Base-by-base conservation (phyloP, 257 asterid species). In the Solanum etuberosum region DNA sequence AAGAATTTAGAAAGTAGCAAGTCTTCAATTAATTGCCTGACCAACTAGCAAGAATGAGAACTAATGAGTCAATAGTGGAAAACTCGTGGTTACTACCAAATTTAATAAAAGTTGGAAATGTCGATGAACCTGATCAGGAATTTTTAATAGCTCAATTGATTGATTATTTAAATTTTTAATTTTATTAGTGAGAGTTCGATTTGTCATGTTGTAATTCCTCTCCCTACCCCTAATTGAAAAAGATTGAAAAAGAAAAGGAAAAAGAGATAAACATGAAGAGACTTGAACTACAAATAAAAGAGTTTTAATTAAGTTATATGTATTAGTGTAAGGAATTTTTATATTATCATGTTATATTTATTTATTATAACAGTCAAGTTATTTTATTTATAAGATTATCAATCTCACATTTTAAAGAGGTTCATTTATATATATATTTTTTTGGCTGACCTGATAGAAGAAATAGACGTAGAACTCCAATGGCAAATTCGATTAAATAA, bases 61-160 rank as follows among this genome's bases (percentile, higher is more conserved):
- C 4, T 46, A 6, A 46, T 18, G 40, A 80, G 42, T 29, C 42
- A 46, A 80, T 46, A 1, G 42, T 46, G 42, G 42, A 43, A 29
- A 80, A 43, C 42, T 46, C 42, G 67, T 29, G 25, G 29, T 31
- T 16, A 43, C 65, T 7, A 27, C 25, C 27, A 78, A 43, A 27
- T 43, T 4, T 54, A 54, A 54, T 54, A 18, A 0, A 54, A 54
- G 10, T 54, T 1, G 4, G 4, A 54, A 54, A 54, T 54, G 1
- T 18, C 2, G 9, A 51, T 16, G 1, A 51, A 51, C 0, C 14
- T 48, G 20, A 5, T 7, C 0, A 15, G 8, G 0, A 16, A 2
- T 6, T 16, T 23, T 59, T 59, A 23, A 21, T 59, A 21, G 1
- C 2, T 9, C 29, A 59, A 1, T 59, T 59, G 6, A 59, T 59